phyloP scores from a whole-genome alignment of 805 yeast species.

The Kazachstania kunashirensis region DNA sequence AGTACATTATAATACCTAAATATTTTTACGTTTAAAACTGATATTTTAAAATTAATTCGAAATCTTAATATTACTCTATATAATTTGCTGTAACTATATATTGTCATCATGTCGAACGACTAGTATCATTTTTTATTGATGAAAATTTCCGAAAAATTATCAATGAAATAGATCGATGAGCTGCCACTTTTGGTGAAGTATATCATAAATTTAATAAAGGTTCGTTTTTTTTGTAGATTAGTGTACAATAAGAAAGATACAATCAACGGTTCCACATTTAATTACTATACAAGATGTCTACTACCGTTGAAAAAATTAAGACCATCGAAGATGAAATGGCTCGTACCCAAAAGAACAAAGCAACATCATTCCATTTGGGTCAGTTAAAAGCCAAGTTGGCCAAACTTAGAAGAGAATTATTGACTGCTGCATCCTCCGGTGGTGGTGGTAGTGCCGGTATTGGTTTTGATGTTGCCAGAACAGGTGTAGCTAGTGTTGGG shows the following conservation, averaged over 20 bases:
- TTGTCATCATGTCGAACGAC: background rate
- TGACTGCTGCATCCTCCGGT: constrained; percentile 57
- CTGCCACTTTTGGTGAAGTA: too few relatives aligned
- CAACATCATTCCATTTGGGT: constrained; percentile 95
- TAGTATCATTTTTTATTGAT: background rate
- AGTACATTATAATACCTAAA: background rate
- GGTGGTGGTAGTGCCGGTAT: constrained; percentile 88
- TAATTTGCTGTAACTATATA: too few relatives aligned
- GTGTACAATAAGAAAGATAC: too few relatives aligned
- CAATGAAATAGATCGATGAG: too few relatives aligned
- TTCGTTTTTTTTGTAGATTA: too few relatives aligned
- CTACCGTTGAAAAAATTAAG: constrained; percentile 66
- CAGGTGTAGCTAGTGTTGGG: constrained; percentile 96
- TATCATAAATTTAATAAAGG: too few relatives aligned
- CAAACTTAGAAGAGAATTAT: constrained; percentile 82
- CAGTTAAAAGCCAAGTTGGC: constrained; percentile 95
- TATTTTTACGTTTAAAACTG: too few relatives aligned
- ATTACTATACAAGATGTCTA: constrained; percentile 53
- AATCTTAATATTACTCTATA: too few relatives aligned
- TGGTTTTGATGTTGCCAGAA: constrained; percentile 97
- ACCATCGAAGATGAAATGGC: constrained; percentile 97
- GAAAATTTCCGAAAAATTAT: too few relatives aligned
- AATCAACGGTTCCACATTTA: too few relatives aligned
- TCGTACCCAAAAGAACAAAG: constrained; percentile 93
- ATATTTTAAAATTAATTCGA: too few relatives aligned